Percentiles rank a stretch among this genome's conserved stretches.
Conservation (phyloP, 345 rosid species). For the Melaleuca quinquenervia region DNA sequence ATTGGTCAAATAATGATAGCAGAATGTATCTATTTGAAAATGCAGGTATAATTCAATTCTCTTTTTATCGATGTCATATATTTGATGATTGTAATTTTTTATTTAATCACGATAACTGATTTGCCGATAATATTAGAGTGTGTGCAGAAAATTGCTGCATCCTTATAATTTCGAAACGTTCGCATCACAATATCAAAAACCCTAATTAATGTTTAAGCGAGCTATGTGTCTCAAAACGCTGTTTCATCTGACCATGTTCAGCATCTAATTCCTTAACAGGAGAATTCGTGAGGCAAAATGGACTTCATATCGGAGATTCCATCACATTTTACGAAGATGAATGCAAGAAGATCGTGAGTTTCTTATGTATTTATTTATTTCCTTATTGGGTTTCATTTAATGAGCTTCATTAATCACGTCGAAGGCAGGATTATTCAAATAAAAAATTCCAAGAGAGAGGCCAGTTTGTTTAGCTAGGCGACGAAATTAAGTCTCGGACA, state of each 20-base stretch:
- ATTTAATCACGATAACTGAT: not conserved
- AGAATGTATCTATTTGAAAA: slow-evolving; percentile 87
- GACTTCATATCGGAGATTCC: slow-evolving; percentile 42
- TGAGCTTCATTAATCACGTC: not conserved
- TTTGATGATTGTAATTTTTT: not conserved
- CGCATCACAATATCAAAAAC: not conserved
- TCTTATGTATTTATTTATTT: not conserved
- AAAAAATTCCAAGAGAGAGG: not conserved
- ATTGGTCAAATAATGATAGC: slow-evolving; percentile 74
- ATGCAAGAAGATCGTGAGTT: slow-evolving; percentile 68
- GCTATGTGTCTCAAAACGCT: no score
- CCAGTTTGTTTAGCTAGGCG: not conserved
- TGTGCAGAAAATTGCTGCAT: not conserved
- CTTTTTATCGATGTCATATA: not conserved
- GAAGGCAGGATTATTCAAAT: not conserved
- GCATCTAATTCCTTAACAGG: slow-evolving; percentile 19
- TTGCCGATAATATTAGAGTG: not conserved
- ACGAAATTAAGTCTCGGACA: not conserved
- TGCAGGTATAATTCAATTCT: slow-evolving; percentile 31
- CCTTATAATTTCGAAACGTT: not conserved
- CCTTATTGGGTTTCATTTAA: not conserved
- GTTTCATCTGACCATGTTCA: not conserved
- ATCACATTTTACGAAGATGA: slow-evolving; percentile 67
- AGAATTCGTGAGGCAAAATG: slow-evolving; percentile 45
- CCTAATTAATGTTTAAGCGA: not conserved